Conservation (phyloP, 1,284 basidiomycete genomes). For the Cryptococcus sp. region DNA sequence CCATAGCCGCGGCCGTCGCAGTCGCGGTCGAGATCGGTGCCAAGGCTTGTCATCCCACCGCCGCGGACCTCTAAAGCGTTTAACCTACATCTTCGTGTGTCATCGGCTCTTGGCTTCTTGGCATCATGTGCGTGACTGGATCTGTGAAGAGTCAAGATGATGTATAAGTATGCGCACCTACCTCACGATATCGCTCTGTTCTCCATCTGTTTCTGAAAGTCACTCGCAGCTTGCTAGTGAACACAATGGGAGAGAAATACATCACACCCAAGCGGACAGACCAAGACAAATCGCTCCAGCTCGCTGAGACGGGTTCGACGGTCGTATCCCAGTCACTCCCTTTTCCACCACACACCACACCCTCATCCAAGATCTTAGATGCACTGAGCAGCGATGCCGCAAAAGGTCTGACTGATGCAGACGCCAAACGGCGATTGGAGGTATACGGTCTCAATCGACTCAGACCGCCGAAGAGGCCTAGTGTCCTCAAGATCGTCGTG, state of each 20-base stretch:
- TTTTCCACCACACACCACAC: conserved; percentile 45
- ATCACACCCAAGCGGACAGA: conserved; percentile 1
- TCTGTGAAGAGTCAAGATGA: too few species aligned
- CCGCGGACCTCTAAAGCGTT: too few species aligned
- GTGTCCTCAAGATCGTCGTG: conserved; percentile 34
- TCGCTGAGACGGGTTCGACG: conserved; percentile 23
- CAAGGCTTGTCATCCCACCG: too few species aligned
- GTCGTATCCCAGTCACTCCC: conserved; percentile 33
- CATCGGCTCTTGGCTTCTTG: too few species aligned
- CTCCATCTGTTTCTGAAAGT: background rate
- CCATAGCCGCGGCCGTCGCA: too few species aligned
- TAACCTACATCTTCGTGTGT: too few species aligned
- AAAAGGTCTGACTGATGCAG: conserved; percentile 41
- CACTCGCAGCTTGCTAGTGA: conserved; percentile 1
- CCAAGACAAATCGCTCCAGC: conserved; percentile 9
- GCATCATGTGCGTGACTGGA: too few species aligned
- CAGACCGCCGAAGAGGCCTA: conserved; percentile 49
- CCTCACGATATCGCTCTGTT: background rate
- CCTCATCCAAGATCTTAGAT: conserved; percentile 42
- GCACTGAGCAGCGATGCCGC: conserved; percentile 40
- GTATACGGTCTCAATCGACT: conserved; percentile 54
- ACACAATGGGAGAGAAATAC: conserved; percentile 12
- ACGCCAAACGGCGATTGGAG: conserved; percentile 35
- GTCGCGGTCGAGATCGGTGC: too few species aligned
- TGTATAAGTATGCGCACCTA: too few species aligned